These are phyloP conservation scores for Geranium brycei DNA, from an alignment of 345 rosid genomes.

Conservation along the genomic window DNA sequence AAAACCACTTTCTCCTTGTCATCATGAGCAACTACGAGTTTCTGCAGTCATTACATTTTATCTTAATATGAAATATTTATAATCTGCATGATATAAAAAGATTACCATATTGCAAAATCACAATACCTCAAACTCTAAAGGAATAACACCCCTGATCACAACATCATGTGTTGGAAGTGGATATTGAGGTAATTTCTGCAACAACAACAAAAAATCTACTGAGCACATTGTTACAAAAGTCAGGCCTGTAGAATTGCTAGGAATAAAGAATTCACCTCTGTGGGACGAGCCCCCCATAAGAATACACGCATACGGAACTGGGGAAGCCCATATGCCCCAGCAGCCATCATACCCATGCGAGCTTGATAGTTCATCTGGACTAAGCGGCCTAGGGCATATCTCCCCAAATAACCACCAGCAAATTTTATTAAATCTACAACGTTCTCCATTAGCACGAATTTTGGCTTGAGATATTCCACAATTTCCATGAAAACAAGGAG, in stretches of 20 bases:
- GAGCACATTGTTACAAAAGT: neutral
- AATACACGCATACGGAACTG: slow-evolving; percentile 67
- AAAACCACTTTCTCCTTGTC: slow-evolving; percentile 22
- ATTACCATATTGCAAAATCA: neutral
- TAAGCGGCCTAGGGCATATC: slow-evolving; percentile 58
- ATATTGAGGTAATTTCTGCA: slow-evolving; percentile 55
- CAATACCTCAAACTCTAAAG: slow-evolving; percentile 52
- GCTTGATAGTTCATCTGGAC: slow-evolving; percentile 56
- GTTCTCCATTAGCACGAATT: slow-evolving; percentile 68
- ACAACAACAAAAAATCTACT: neutral
- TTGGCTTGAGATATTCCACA: slow-evolving; percentile 52
- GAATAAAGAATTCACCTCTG: slow-evolving; percentile 21
- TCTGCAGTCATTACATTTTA: slow-evolving; percentile 18
- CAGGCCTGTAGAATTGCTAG: neutral
- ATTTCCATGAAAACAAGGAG: slow-evolving; percentile 52
- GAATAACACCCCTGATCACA: slow-evolving; percentile 38
- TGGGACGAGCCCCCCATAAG: slow-evolving; percentile 64
- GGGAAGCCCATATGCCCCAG: slow-evolving; percentile 81
- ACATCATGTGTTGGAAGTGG: slow-evolving; percentile 80
- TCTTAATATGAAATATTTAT: neutral
- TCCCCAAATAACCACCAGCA: slow-evolving; percentile 40
- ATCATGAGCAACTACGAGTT: slow-evolving; percentile 29
- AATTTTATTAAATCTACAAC: slow-evolving; percentile 63
- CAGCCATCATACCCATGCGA: slow-evolving; percentile 72
- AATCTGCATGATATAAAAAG: neutral